phyloP scores from a whole-genome alignment of 305 asterid species.

The Fraxinus velutina region DNA sequence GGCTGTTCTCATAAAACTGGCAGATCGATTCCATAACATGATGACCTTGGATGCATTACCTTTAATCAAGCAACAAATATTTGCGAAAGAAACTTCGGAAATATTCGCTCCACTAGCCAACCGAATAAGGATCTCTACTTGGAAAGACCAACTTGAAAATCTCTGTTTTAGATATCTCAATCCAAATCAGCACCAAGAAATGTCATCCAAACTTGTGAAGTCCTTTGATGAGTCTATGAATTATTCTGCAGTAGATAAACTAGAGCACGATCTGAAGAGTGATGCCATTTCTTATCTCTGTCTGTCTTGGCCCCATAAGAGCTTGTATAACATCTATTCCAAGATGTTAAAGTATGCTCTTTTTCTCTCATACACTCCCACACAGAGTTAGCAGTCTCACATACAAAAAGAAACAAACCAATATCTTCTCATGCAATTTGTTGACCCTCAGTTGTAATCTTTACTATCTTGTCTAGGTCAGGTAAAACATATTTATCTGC shows the following conservation, averaged over 20 bases:
- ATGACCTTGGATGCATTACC: conserved; percentile 79
- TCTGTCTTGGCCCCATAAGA: conserved; percentile 75
- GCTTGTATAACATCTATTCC: conserved; percentile 78
- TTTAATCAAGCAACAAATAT: conserved; percentile 68
- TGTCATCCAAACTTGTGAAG: conserved; percentile 61
- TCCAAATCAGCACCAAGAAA: conserved; percentile 66
- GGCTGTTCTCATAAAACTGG: conserved; percentile 88
- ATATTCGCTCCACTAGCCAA: conserved; percentile 89
- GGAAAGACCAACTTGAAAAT: conserved; percentile 92
- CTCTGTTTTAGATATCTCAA: conserved; percentile 68
- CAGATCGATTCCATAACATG: conserved; percentile 94
- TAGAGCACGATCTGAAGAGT: conserved; percentile 58
- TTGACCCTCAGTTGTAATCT: background rate
- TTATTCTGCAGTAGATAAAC: conserved; percentile 57
- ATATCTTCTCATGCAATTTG: background rate
- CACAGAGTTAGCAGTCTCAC: background rate
- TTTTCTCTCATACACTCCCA: conserved; percentile 8
- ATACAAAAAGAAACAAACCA: background rate
- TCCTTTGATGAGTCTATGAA: conserved; percentile 62
- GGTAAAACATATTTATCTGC: background rate
- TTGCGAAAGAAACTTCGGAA: conserved; percentile 87
- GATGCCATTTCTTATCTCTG: conserved; percentile 50
- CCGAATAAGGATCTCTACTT: conserved; percentile 81
- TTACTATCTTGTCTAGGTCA: too few species aligned
- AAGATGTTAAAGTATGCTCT: conserved; percentile 75